Base-by-base conservation (phyloP, 2,329 filamentous ascomycete species). In the Huntiella moniliformis region DNA sequence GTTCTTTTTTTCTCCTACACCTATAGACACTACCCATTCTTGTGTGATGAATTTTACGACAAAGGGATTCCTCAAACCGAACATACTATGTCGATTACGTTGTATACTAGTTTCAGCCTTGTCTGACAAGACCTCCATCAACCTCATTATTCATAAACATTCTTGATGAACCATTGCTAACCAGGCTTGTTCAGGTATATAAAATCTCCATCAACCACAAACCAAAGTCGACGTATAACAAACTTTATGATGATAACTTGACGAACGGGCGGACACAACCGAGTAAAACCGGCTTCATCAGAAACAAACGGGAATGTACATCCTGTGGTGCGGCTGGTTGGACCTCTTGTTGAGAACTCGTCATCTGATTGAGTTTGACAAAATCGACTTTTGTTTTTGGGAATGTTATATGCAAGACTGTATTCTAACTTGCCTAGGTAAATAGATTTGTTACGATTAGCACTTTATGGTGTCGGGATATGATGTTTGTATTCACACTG, bases 231-330 rank as follows among this genome's bases (percentile, higher is more conserved):
- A 32, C 13, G 34, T 16, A 15, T 10, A 57, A 62, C 60, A 15
- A 15, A 42, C 57, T 28, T 53, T 57, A 69, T 76, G 73, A 77
- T 65, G 73, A 76, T 70, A 63, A 62, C 61, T 74, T 76, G 72
- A 76, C 73, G 73, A 76, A 76, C 73, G 73, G 73, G 73, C 73
- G 73, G 73, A 75, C 73, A 76, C 73, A 74, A 72, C 64, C 70
- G 47, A 49, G 47, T 39, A 73, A 69, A 65, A 66, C 57, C 56
- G 62, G 58, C 60, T 56, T 60, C 64, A 57, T 62, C 62, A 60
- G 59, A 56, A 60, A 69, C 68, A 71, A 61, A 71, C 63, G 67
- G 71, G 61, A 67, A 70, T 75, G 76, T 71, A 77, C 72, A 63
- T 68, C 67, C 66, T 67, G 70, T 67, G 71, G 67, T 66, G 62